Percentiles rank a stretch among this genome's conserved stretches.
These are phyloP conservation scores for Tricholoma matsutake DNA, from an alignment of 768 basidiomycete genomes.

Conservation along the genomic window DNA sequence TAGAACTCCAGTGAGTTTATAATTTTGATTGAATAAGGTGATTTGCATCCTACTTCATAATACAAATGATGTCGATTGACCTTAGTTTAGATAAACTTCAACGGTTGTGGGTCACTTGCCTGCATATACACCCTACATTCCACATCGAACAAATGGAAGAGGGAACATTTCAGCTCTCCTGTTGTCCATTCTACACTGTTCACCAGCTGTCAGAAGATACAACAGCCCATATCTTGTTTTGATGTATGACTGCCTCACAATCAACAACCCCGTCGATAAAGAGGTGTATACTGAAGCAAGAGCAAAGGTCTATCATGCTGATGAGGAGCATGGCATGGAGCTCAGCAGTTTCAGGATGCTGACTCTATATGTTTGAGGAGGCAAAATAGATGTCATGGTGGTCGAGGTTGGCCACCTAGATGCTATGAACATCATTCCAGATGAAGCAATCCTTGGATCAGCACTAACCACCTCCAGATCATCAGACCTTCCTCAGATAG, in stretches of 20 bases:
- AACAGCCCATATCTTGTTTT: slow-evolving; percentile 90
- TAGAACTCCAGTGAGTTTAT: too few species aligned
- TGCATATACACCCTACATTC: slow-evolving; percentile 76
- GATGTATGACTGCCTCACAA: slow-evolving; percentile 69
- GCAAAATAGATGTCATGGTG: slow-evolving; percentile 71
- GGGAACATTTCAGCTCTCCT: slow-evolving; percentile 87
- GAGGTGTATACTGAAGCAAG: slow-evolving; percentile 47
- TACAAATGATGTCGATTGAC: slow-evolving; percentile 56
- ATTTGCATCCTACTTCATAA: not conserved
- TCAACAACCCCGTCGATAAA: slow-evolving; percentile 57
- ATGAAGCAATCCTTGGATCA: slow-evolving; percentile 67
- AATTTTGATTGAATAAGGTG: too few species aligned
- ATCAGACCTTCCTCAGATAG: slow-evolving; percentile 81
- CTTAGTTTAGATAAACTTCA: slow-evolving; percentile 61
- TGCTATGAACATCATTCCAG: slow-evolving; percentile 88
- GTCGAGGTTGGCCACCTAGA: slow-evolving; percentile 76
- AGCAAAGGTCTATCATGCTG: slow-evolving; percentile 44
- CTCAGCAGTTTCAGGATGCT: slow-evolving; percentile 83
- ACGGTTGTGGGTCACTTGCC: slow-evolving; percentile 52
- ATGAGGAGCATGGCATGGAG: slow-evolving; percentile 39
- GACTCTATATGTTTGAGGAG: slow-evolving; percentile 75
- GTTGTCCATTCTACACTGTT: slow-evolving; percentile 65
- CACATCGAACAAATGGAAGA: slow-evolving; percentile 97
- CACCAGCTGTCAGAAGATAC: slow-evolving; percentile 76
- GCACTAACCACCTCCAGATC: slow-evolving; percentile 83